Conservation (phyloP, 2,329 filamentous ascomycete species). For the Phyllosticta ampelicida region DNA sequence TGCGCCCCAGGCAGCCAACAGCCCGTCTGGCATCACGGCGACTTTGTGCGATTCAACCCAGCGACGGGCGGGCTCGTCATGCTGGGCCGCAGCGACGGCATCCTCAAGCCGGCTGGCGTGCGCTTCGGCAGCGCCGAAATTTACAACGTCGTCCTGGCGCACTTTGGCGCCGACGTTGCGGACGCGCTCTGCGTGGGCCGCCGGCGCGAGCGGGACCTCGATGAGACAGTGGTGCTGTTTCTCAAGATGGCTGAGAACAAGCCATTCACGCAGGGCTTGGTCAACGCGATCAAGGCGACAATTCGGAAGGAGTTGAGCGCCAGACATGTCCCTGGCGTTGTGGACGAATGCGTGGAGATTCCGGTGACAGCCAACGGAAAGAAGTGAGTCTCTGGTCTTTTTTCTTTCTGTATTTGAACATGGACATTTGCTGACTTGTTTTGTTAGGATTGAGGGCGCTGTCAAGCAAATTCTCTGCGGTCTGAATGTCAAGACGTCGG, state of each 20-base stretch:
- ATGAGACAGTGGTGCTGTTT: slow-evolving; percentile 84
- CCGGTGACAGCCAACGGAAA: slow-evolving; percentile 92
- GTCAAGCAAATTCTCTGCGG: slow-evolving; percentile 95
- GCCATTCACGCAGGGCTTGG: slow-evolving; percentile 47
- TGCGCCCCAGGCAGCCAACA: slow-evolving; percentile 18
- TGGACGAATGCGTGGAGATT: slow-evolving; percentile 77
- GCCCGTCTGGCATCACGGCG: slow-evolving; percentile 85
- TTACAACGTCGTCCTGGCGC: slow-evolving; percentile 81
- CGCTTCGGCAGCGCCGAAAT: slow-evolving; percentile 92
- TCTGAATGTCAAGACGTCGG: slow-evolving; percentile 74
- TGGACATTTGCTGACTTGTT: background rate
- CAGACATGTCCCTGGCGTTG: slow-evolving; percentile 74
- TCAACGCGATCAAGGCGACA: slow-evolving; percentile 51
- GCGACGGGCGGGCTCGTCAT: slow-evolving; percentile 71
- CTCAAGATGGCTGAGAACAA: slow-evolving; percentile 59
- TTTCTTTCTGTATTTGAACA: background rate
- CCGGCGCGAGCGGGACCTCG: slow-evolving; percentile 56
- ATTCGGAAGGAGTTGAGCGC: slow-evolving; percentile 73
- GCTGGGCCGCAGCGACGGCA: slow-evolving; percentile 85
- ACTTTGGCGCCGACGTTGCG: slow-evolving; percentile 67
- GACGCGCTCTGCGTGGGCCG: slow-evolving; percentile 84
- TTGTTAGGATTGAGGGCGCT: slow-evolving; percentile 71
- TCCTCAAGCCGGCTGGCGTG: slow-evolving; percentile 85
- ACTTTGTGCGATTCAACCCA: slow-evolving; percentile 69
- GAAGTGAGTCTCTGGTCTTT: slow-evolving; percentile 69